Evolutionary conservation across 306 rosid species (phyloP), one percentile per base, ranked within the genome.

Genomic region (Vigna hirtella): DNA sequence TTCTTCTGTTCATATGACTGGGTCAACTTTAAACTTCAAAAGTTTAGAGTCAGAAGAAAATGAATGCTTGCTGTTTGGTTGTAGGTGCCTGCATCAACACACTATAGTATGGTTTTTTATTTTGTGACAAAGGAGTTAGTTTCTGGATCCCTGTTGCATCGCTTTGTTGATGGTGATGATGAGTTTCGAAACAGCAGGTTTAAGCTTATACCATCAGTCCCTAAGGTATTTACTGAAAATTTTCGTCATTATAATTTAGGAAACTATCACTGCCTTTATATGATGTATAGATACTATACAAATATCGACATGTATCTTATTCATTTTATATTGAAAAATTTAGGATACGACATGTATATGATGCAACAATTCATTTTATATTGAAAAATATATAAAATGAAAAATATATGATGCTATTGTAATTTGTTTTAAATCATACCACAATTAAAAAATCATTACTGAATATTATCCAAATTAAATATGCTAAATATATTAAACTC

Each of bases 141-240:
- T 86, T 91, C 90, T 59, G 98, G 97, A 79, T 91, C 99, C 73
- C 97, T 95, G 70, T 86, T 95, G 90, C 97, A 95, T 83, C 91
- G 94, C 40, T 95, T 95, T 87, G 98, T 95, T 81, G 99, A 95
- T 10, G 98, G 97, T 43, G 99, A 95, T 38, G 99, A 95, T 84
- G 99, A 95, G 78, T 95, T 93, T 83, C 97, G 99, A 66, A 95
- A 91, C 81, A 93, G 99, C 81, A 89, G 99, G 87, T 68, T 95
- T 80, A 95, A 95, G 86, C 98, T 95, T 81, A 95, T 95, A 70
- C 99, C 99, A 71, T 95, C 99, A 13, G 99, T 95, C 72, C 94
- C 97, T 50, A 91, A 95, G 99, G 99, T 94, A 86, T 65, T 72
- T n/a, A 22, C 71, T 81, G 55, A 78, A 76, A 71, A 67, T 78